A percentile compares a stretch with the other conserved stretches of the same genome.
Evolutionary conservation across 2,329 filamentous ascomycete species (phyloP).

Genomic region (Allantophomopsis lycopodina): DNA sequence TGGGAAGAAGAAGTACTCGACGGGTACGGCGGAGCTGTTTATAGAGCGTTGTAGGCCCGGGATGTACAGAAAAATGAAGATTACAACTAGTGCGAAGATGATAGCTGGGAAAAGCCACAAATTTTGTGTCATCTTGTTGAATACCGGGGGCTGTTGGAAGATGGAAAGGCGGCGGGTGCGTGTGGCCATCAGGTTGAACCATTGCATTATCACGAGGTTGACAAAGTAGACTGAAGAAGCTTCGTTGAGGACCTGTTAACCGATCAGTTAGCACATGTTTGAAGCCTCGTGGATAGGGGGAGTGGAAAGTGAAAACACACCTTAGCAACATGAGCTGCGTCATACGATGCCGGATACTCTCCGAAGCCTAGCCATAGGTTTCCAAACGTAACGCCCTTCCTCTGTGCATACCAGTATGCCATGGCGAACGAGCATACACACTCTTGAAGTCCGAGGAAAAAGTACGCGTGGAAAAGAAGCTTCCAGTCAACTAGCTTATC

Average conservation of each 20-base stretch:
- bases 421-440: slow-evolving; percentile 45
- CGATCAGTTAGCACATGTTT: slow-evolving; percentile 4
- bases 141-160: slow-evolving; percentile 56
- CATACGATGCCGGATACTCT: slow-evolving; percentile 49
- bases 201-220: slow-evolving; percentile 68
- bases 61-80: slow-evolving; percentile 55
- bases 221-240: slow-evolving; percentile 54
- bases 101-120: slow-evolving; percentile 56
- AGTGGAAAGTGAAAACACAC: slow-evolving; percentile 42
- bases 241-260: slow-evolving; percentile 20
- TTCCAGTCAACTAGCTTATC: slow-evolving; percentile 61
- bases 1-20: slow-evolving; percentile 64
- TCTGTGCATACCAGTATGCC: slow-evolving; percentile 49
- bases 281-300: slow-evolving; percentile 57
- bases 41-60: slow-evolving; percentile 46
- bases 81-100: slow-evolving; percentile 50
- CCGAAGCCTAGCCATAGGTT: slow-evolving; percentile 54
- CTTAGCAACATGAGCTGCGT: slow-evolving; percentile 45
- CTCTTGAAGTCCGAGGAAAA: slow-evolving; percentile 50
- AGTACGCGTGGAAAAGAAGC: slow-evolving; percentile 59
- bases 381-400: slow-evolving; percentile 47
- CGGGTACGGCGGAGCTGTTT: slow-evolving; percentile 47
- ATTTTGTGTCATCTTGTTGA: slow-evolving; percentile 47
- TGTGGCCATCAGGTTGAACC: slow-evolving; percentile 58
- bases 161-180: slow-evolving; percentile 49